Evolutionary conservation across 306 rosid species (phyloP).

Genomic region (Prunus fruticosa): DNA sequence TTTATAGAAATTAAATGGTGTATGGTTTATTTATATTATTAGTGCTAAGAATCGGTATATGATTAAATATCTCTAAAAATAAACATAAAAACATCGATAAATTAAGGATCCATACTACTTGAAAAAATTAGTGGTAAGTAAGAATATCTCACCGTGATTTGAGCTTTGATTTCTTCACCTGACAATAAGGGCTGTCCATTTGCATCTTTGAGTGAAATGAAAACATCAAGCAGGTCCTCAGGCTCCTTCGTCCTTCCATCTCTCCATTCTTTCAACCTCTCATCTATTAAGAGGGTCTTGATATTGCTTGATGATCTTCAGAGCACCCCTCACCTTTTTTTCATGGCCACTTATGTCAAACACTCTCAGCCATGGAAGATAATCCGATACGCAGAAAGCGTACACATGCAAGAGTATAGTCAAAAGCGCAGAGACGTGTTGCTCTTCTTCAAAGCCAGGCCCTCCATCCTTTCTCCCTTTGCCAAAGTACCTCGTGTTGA

Average conservation of each 20-base stretch:
- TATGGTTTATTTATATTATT: no score
- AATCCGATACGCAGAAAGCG: slow-evolving; percentile 37
- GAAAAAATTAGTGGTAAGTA: background rate
- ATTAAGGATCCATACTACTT: no score
- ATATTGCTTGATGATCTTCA: slow-evolving; percentile 14
- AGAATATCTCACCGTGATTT: slow-evolving; percentile 23
- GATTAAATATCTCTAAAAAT: no score
- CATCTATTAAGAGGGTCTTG: slow-evolving; percentile 33
- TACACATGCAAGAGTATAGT: slow-evolving; percentile 18
- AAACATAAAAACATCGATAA: no score
- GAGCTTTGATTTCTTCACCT: slow-evolving; percentile 38
- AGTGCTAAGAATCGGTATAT: no score
- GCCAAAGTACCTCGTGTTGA: slow-evolving; percentile 35
- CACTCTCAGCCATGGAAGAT: slow-evolving; percentile 33
- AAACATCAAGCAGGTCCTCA: slow-evolving; percentile 45
- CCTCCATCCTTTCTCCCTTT: slow-evolving; percentile 38
- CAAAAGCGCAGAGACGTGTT: slow-evolving; percentile 26
- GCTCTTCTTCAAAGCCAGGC: slow-evolving; percentile 36
- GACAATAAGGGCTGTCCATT: slow-evolving; percentile 28
- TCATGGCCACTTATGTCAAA: slow-evolving; percentile 39
- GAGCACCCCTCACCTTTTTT: slow-evolving; percentile 9
- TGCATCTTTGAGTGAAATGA: slow-evolving; percentile 30
- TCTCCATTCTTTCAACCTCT: slow-evolving; percentile 33
- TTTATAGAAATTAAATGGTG: no score
- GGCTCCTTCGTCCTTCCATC: slow-evolving; percentile 21